Evolutionary conservation across 176 grass and related monocot species (phyloP).

Genomic region (Phoenix roebelenii): DNA sequence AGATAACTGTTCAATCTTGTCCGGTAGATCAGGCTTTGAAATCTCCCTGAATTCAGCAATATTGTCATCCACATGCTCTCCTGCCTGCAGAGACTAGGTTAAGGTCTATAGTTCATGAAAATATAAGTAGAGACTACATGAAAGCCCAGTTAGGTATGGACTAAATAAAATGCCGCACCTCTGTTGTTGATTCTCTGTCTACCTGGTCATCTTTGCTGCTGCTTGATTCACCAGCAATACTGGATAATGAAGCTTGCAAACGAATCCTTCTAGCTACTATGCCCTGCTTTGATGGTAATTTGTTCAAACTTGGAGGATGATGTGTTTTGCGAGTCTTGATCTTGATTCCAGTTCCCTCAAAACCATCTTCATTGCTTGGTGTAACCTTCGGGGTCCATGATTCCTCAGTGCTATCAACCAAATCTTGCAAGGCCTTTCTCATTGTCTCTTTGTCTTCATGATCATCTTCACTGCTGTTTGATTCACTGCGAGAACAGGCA

Average conservation of each 20-base stretch:
- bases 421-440: slow-evolving; percentile 9
- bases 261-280: slow-evolving; percentile 21
- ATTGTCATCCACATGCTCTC: slow-evolving; percentile 26
- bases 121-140: no score
- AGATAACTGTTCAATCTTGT: slow-evolving; percentile 29
- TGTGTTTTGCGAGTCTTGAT: background rate
- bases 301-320: slow-evolving; percentile 11
- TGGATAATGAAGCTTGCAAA: slow-evolving; percentile 12
- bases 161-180: slow-evolving; percentile 23
- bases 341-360: slow-evolving; percentile 27
- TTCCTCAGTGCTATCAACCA: slow-evolving; percentile 11
- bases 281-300: slow-evolving; percentile 21
- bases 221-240: background rate
- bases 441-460: slow-evolving; percentile 27
- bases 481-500: background rate
- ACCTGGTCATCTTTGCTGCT: slow-evolving; percentile 7
- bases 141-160: background rate
- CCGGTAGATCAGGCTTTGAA: background rate
- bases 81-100: slow-evolving; percentile 26
- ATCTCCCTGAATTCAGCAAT: slow-evolving; percentile 1
- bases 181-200: slow-evolving; percentile 26
- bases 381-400: slow-evolving; percentile 22
- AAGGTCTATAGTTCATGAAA: background rate
- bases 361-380: slow-evolving; percentile 16
- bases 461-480: slow-evolving; percentile 7